Evolutionary conservation across 179 eudicot species (phyloP), one percentile per base, ranked within the genome.

Genomic region (Beta lomatogona): DNA sequence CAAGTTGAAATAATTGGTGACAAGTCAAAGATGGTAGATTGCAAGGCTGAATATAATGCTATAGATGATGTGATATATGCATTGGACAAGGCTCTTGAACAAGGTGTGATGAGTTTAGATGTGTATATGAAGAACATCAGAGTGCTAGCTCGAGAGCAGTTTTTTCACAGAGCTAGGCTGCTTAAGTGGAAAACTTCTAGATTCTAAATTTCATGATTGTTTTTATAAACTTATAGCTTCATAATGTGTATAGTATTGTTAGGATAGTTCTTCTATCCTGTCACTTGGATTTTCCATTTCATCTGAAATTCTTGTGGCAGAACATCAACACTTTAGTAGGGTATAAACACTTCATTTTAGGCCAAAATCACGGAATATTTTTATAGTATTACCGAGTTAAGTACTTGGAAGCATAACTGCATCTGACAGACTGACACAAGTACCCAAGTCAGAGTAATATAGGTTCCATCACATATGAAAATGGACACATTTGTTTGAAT

Each of bases 1-100:
- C 22, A 15, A 80, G 61, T 88, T 74, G 90, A 87, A 79, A 64
- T 64, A 18, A 57, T 57, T 22, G 91, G 86, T 66, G 75, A 81
- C 52, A 74, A 77, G 41, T 84, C 87, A n/a, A 80, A 70, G 31
- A 28, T 71, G 44, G 68, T 68, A 12, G 85, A 79, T 41, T 46
- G 63, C 13, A 68, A 48, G 71, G 48, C 66, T 12, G 52, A 18
- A 48, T 52, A 77, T 31, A 53, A 44, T 31, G 84, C 84, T 10
- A 18, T 71, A 31, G 84, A 82, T 50, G 84, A 82, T 77, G 84
- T 77, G 2, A 36, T 77, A 59, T 77, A 71, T 61, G 76, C 73
- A 16, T 77, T 82, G 74, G 84, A 82, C 50, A 50, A 61, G 77
- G 84, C 57, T 19, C 65, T 82, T 82, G 28, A 15, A n/a, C 64